Evolutionary conservation across 371 early-diverging fungal genomes (phyloP).

Genomic region (Circinella minor): DNA sequence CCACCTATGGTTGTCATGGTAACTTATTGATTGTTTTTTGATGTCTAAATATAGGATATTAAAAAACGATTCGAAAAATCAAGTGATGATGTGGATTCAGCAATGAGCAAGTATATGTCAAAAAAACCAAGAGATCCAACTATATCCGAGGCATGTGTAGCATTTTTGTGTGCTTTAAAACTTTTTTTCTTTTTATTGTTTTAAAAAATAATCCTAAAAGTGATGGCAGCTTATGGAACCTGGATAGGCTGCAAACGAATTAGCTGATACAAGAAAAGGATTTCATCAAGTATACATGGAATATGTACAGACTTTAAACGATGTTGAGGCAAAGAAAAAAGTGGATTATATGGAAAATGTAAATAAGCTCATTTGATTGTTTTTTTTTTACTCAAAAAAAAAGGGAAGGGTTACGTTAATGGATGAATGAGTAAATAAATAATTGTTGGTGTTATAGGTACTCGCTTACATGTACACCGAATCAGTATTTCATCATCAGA

Average conservation of each 20-base stretch:
- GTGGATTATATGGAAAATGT: constrained; percentile 81
- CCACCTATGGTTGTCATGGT: no score
- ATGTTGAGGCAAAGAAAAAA: constrained; percentile 69
- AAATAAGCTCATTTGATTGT: constrained; percentile 14
- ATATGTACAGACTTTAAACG: constrained; percentile 69
- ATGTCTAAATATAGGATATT: constrained; percentile 46
- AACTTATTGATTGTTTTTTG: background rate
- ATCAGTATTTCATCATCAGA: constrained; percentile 78
- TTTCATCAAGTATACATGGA: constrained; percentile 71
- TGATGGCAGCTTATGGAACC: background rate
- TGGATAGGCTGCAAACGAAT: constrained; percentile 59
- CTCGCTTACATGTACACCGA: constrained; percentile 77
- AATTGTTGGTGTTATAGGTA: constrained; percentile 32
- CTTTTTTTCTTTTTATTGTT: background rate
- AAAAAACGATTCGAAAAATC: constrained; percentile 67
- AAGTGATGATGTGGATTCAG: constrained; percentile 70
- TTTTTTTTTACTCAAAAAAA: background rate
- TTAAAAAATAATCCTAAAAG: background rate
- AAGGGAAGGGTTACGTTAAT: background rate
- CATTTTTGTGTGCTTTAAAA: background rate
- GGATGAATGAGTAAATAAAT: no score
- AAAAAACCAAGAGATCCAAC: constrained; percentile 65
- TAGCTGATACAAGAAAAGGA: constrained; percentile 60
- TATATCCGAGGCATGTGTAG: constrained; percentile 50
- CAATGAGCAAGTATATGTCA: constrained; percentile 63